Base-by-base conservation (phyloP, 768 basidiomycete species). In the Rhodotorula diobovata region DNA sequence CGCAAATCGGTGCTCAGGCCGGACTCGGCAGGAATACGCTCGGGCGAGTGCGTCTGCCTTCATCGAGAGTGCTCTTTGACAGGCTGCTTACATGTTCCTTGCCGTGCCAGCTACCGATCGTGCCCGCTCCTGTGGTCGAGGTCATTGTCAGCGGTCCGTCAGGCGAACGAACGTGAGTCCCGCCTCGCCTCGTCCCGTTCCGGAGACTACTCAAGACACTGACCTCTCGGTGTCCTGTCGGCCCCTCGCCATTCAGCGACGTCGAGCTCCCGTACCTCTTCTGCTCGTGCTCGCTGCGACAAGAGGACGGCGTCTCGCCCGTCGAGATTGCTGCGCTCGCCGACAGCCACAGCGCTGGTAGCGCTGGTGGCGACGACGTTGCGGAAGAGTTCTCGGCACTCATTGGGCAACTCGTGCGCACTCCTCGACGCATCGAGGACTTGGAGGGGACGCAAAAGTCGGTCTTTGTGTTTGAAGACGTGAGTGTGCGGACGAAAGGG, bases 401-500 rank as follows among this genome's bases (percentile, higher is more conserved):
- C 39, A 91, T 93, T 78, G 93, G 93, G 58, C 90, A 88, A 72
- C 83, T 94, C 39, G 90, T 94, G 37, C 87, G 92, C 25, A 88
- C 89, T 2, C 85, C 91, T 11, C 88, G 93, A 57, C 85, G 88
- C 61, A 82, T 93, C 77, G 86, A 89, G 71, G 90, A 95, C 79
- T 84, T 89, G 50, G 87, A 90, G 79, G 90, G 90, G 67, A 87
- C 88, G 61, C 83, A 84, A 76, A 89, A 54, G 18, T 43, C 46
- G 8, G 64, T 90, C 80, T 93, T 96, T 77, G 81, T 93, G 64
- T 96, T 94, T 77, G 88, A 93, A 14, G 93, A 96, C 80, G 90
- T 91, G 76, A 91, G 90, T 79, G 86, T 95, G 67, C 86, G 90
- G 28, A 85, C 85, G 82, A 84, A 86, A 35, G 93, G 93, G 15